These are phyloP conservation scores for Euphrasia arctica DNA, from an alignment of 305 asterid genomes.

Conservation along the genomic window DNA sequence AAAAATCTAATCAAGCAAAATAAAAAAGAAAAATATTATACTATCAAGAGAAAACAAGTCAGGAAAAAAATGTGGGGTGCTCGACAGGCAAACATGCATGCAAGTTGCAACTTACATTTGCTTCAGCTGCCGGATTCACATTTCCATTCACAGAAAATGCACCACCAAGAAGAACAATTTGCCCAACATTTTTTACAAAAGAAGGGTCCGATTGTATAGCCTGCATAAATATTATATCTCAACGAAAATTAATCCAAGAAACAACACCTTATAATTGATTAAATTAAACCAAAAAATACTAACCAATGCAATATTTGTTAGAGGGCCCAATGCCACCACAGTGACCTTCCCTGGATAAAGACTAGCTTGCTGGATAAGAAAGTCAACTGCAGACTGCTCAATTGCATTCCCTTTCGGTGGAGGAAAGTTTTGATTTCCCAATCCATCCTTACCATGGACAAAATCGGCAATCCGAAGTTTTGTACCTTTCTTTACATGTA, in stretches of 20 bases:
- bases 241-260: conserved; percentile 16
- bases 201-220: conserved; percentile 87
- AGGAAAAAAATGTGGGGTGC: conserved; percentile 6
- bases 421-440: conserved; percentile 97
- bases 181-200: conserved; percentile 67
- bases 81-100: conserved; percentile 9
- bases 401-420: conserved; percentile 77
- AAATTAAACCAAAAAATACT: conserved; percentile 19
- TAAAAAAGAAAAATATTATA: conserved; percentile 8
- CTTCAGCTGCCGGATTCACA: conserved; percentile 98
- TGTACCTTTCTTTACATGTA: conserved; percentile 75
- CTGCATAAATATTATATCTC: conserved; percentile 39
- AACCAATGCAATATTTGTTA: conserved; percentile 90
- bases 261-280: conserved; percentile 12
- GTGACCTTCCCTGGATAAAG: conserved; percentile 82
- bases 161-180: conserved; percentile 94
- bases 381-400: conserved; percentile 72
- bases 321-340: conserved; percentile 94
- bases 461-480: conserved; percentile 95
- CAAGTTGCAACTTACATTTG: conserved; percentile 60
- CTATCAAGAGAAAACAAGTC: conserved; percentile 5
- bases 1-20: conserved; percentile 51
- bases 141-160: conserved; percentile 96
- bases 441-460: conserved; percentile 97
- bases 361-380: conserved; percentile 68